phyloP scores from a whole-genome alignment of 257 asterid genomes.

The Scutellaria minor region DNA sequence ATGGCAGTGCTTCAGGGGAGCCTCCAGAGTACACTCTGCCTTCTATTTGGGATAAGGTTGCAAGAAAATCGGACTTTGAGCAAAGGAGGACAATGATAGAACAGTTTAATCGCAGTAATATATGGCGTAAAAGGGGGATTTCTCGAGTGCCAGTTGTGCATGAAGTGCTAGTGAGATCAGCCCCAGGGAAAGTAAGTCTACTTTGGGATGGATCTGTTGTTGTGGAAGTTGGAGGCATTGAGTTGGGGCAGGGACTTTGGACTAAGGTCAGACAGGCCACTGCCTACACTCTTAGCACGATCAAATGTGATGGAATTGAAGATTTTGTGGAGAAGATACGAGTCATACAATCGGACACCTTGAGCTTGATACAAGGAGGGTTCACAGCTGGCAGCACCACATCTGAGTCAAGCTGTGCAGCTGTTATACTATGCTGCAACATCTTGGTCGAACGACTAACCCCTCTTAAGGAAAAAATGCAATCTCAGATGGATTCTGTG shows the following conservation, averaged over 20 bases:
- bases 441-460: conserved; percentile 30
- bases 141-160: conserved; percentile 32
- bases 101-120: conserved; percentile 11
- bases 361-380: conserved; percentile 37
- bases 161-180: conserved; percentile 19
- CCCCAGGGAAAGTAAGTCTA: conserved; percentile 32
- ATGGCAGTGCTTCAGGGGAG: conserved; percentile 29
- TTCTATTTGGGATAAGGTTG: conserved; percentile 34
- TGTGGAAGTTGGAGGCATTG: conserved; percentile 36
- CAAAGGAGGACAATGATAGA: conserved; percentile 8
- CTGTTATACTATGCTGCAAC: conserved; percentile 30
- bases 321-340: conserved; percentile 26
- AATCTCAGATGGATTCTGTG: conserved; percentile 8
- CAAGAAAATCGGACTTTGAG: conserved; percentile 22
- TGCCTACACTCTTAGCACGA: conserved; percentile 25
- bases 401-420: conserved; percentile 32
- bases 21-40: conserved; percentile 25
- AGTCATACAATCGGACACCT: conserved; percentile 21
- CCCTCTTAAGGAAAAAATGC: conserved; percentile 31
- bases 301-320: conserved; percentile 26
- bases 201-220: conserved; percentile 35
- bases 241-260: conserved; percentile 36
- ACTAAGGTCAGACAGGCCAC: conserved; percentile 33
- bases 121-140: conserved; percentile 31
- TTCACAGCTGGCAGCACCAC: conserved; percentile 34